phyloP scores from a whole-genome alignment of 2,329 filamentous ascomycete genomes.

The Neopestalotiopsis sp. region DNA sequence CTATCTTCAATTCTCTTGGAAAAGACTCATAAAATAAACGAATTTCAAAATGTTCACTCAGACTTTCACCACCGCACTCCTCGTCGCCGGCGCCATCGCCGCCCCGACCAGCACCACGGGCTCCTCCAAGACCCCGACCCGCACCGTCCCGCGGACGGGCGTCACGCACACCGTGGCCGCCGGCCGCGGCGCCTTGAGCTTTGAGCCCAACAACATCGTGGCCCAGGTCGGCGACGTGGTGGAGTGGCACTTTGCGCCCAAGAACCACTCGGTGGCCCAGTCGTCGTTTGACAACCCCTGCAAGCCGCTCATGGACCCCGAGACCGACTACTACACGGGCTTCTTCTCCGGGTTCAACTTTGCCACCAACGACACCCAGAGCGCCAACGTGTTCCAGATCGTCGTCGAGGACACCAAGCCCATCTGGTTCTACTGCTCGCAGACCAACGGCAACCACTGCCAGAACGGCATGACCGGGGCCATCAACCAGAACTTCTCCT shows the following conservation, averaged over 20 bases:
- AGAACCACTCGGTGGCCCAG: conserved; percentile 55
- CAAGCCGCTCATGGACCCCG: conserved; percentile 20
- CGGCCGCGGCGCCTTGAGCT: conserved; percentile 50
- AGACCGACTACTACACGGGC: background rate
- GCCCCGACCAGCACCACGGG: conserved; percentile 35
- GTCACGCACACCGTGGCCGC: conserved; percentile 53
- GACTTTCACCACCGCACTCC: conserved; percentile 33
- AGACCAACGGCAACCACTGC: conserved; percentile 27
- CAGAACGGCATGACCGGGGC: conserved; percentile 22
- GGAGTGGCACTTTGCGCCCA: conserved; percentile 60
- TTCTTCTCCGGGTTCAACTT: conserved; percentile 23
- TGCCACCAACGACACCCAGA: conserved; percentile 1
- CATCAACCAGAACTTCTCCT: conserved; percentile 34
- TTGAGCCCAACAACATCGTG: conserved; percentile 55
- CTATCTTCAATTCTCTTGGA: background rate
- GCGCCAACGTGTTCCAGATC: conserved; percentile 19
- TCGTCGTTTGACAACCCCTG: conserved; percentile 49
- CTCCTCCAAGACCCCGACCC: conserved; percentile 30
- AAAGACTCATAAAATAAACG: background rate
- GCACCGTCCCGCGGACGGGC: conserved; percentile 42
- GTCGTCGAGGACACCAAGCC: conserved; percentile 18
- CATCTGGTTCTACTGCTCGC: conserved; percentile 22
- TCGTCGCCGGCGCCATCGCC: conserved; percentile 32
- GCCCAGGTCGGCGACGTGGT: conserved; percentile 56
- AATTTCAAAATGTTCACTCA: conserved; percentile 40